A percentile compares a stretch with the other conserved stretches of the same genome.
These are phyloP conservation scores for Phyllosticta capitalensis DNA, from an alignment of 2,329 filamentous ascomycete genomes.

Conservation along the genomic window DNA sequence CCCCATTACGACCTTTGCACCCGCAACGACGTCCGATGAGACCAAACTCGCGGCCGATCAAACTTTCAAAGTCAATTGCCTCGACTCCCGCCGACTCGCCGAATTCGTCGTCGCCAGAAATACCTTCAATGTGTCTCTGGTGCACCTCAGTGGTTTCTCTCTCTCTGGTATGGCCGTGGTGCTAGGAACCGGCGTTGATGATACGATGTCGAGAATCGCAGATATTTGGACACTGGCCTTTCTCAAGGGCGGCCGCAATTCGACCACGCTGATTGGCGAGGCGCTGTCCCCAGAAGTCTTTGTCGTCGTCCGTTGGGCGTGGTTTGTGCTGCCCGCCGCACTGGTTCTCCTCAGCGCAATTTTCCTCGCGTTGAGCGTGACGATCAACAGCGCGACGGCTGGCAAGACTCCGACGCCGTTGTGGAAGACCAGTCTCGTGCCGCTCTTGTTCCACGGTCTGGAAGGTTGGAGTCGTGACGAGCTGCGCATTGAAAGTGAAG, in stretches of 20 bases:
- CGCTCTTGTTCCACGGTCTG: neutral
- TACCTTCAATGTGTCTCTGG: too few relatives aligned
- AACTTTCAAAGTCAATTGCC: too few relatives aligned
- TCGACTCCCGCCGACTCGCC: too few relatives aligned
- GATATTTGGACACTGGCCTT: neutral
- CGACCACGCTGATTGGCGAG: neutral
- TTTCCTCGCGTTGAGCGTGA: neutral
- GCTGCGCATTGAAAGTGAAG: neutral
- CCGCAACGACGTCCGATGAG: too few relatives aligned
- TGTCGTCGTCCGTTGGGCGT: neutral
- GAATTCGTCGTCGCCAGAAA: too few relatives aligned
- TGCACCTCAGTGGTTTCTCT: too few relatives aligned
- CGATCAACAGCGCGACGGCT: neutral
- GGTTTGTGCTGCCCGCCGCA: slow-evolving; percentile 1
- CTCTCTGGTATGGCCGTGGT: too few relatives aligned
- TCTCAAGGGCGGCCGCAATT: neutral
- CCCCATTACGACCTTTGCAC: too few relatives aligned
- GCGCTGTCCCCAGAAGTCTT: neutral
- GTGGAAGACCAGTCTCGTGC: slow-evolving; percentile 1
- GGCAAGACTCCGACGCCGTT: neutral
- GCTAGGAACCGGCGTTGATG: too few relatives aligned
- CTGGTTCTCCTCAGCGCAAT: neutral
- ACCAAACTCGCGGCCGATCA: too few relatives aligned
- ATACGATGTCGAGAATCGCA: neutral
- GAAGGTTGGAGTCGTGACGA: neutral